Percentiles rank a stretch among this genome's conserved stretches.
Evolutionary conservation across 2,329 filamentous ascomycete genomes (phyloP).

Genomic region (Talaromyces albobiverticillius): DNA sequence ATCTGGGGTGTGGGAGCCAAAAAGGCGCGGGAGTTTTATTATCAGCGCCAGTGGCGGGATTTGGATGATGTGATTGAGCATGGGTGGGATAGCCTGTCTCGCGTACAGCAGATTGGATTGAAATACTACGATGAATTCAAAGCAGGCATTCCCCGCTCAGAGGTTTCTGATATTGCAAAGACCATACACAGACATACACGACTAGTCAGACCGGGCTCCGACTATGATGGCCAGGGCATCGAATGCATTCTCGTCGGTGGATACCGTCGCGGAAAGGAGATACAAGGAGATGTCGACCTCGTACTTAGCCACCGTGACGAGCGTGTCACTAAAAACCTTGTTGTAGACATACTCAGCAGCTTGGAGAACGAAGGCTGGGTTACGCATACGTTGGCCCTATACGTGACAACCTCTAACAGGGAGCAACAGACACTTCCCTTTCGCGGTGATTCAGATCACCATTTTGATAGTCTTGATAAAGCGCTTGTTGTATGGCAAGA

Average conservation of each 20-base stretch:
- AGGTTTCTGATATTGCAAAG: constrained; percentile 68
- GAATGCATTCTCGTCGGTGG: constrained; percentile 71
- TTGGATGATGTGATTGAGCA: constrained; percentile 82
- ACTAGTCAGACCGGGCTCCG: constrained; percentile 51
- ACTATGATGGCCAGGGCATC: constrained; percentile 41
- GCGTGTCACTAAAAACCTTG: constrained; percentile 63
- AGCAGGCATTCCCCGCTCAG: constrained; percentile 65
- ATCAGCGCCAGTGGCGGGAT: constrained; percentile 71
- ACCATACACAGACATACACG: constrained; percentile 67
- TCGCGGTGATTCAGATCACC: constrained; percentile 49
- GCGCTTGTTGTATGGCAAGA: constrained; percentile 90
- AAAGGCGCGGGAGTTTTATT: constrained; percentile 79
- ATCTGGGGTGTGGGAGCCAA: constrained; percentile 91
- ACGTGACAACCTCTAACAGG: constrained; percentile 67
- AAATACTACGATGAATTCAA: constrained; percentile 91
- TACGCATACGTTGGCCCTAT: constrained; percentile 75
- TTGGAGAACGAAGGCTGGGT: constrained; percentile 70
- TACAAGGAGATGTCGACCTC: constrained; percentile 80
- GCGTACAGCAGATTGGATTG: constrained; percentile 87
- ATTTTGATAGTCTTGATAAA: constrained; percentile 89
- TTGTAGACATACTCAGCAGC: constrained; percentile 66
- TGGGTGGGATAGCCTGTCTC: constrained; percentile 71
- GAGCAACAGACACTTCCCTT: constrained; percentile 64
- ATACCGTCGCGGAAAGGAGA: constrained; percentile 72
- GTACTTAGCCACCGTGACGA: constrained; percentile 77